Base-by-base conservation (phyloP, 129 eudicot genomes). In the Arctium lappa region DNA sequence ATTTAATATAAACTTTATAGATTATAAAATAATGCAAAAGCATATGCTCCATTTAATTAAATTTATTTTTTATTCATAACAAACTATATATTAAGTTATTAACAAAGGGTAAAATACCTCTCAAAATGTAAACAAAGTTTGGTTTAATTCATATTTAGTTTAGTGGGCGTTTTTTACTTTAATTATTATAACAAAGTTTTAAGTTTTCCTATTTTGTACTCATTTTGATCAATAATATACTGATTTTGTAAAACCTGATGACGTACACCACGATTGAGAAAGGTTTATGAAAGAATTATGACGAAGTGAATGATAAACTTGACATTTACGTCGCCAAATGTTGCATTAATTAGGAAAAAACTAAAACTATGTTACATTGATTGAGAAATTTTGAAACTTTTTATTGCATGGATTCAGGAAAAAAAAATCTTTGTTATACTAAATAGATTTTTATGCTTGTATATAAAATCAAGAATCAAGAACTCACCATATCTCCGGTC, bases 401-500 rank as follows among this genome's bases (percentile, higher is more conserved):
- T 1, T 13, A 6, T 40, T 40, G 37, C 2, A 1, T 34, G 2
- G 37, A 34, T 34, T 34, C 2, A 34, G 37, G 3, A 34, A 34
- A 1, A 1, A 1, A 1, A 3, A 34, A 34, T 1, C 37, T 34
- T 34, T 34, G 37, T 34, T 34, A 34, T 3, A 34, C 3, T 34
- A 34, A 34, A 34, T 3, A 3, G 37, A 1, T 33, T 7, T 44
- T 44, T 44, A 44, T 44, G 13, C 2, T 46, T 46, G 10, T 60
- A 4, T 72, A 60, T 9, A 75, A 42, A 65, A 70, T 63, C 6
- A 33, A 34, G 6, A 63, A 84, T 63, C 6, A 33, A 34, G 6
- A 63, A 84, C 83, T 80, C 42, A 88, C 94, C 89, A 73, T 86
- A 91, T 87, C 85, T 80, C 22, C 92, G 70, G 75, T 86, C 87